Conservation (phyloP, 192 early-diverging fungal genomes). For the Mortierella antarctica region DNA sequence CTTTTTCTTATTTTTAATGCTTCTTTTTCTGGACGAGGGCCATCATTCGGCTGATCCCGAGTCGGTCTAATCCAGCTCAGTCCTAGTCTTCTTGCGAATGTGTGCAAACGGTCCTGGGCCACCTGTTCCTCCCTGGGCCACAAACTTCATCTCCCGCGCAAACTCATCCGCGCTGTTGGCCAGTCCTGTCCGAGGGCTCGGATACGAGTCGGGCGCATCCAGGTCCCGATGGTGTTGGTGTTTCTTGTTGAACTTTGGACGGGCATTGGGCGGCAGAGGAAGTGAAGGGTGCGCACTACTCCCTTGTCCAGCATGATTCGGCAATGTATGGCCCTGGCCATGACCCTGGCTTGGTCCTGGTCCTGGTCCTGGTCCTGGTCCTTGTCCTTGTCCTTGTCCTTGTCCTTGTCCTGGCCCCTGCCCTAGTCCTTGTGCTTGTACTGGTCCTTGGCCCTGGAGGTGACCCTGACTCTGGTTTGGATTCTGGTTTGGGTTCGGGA, state of each 20-base stretch:
- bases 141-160: conserved; percentile 35
- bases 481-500: neutral
- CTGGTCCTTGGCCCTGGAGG: neutral
- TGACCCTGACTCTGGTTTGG: neutral
- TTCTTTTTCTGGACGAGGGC: too few species aligned
- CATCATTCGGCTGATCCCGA: too few species aligned
- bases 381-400: neutral
- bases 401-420: neutral
- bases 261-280: neutral
- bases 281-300: conserved; percentile 7
- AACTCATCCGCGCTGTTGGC: conserved; percentile 31
- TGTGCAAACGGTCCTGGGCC: too few species aligned
- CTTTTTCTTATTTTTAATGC: too few species aligned
- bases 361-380: neutral
- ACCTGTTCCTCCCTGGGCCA: conserved; percentile 23
- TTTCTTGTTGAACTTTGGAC: conserved; percentile 26
- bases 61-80: neutral
- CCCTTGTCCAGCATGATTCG: conserved; percentile 8
- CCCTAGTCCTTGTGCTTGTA: neutral
- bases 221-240: conserved; percentile 32
- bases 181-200: conserved; percentile 39
- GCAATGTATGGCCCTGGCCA: neutral
- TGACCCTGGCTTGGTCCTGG: neutral
- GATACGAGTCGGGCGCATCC: conserved; percentile 44
- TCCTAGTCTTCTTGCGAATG: neutral